phyloP scores from a whole-genome alignment of 1,284 basidiomycete genomes.

The Microbotryum silenes-acaulis region DNA sequence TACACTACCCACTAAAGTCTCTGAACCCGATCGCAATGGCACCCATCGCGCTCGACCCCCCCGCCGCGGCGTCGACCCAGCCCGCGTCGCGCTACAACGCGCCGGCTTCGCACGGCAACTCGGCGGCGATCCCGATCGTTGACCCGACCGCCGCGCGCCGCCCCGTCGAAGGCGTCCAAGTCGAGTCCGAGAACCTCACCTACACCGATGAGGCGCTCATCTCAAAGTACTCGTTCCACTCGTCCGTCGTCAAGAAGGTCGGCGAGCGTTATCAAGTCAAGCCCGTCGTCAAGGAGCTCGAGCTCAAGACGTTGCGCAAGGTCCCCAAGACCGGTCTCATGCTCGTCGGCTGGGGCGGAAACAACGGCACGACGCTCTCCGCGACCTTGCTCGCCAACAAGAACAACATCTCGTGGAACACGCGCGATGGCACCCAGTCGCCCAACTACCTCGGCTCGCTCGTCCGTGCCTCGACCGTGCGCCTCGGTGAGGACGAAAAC shows the following conservation, averaged over 20 bases:
- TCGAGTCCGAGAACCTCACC: slow-evolving; percentile 71
- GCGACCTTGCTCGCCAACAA: slow-evolving; percentile 95
- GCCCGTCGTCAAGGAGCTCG: slow-evolving; percentile 66
- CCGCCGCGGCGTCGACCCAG: slow-evolving; percentile 15
- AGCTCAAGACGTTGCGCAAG: slow-evolving; percentile 84
- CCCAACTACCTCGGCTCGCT: slow-evolving; percentile 88
- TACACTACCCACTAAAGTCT: background rate
- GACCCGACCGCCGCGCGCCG: slow-evolving; percentile 77
- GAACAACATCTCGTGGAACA: slow-evolving; percentile 90
- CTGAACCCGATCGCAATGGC: slow-evolving; percentile 36
- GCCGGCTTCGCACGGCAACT: background rate
- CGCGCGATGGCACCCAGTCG: slow-evolving; percentile 82
- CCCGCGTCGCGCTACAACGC: slow-evolving; percentile 5
- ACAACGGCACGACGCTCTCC: slow-evolving; percentile 91
- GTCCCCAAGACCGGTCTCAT: slow-evolving; percentile 91
- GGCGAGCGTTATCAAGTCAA: slow-evolving; percentile 64
- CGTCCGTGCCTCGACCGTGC: slow-evolving; percentile 88
- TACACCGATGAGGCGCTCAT: slow-evolving; percentile 78
- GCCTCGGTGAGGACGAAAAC: slow-evolving; percentile 74
- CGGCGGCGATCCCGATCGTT: slow-evolving; percentile 39
- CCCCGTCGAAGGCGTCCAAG: slow-evolving; percentile 63
- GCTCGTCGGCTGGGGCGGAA: slow-evolving; percentile 94
- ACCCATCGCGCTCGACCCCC: slow-evolving; percentile 40
- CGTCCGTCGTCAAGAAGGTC: slow-evolving; percentile 46
- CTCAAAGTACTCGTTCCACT: slow-evolving; percentile 71